Base-by-base conservation (phyloP, 2,329 filamentous ascomycete species). In the Trichoderma atrobrunneum region DNA sequence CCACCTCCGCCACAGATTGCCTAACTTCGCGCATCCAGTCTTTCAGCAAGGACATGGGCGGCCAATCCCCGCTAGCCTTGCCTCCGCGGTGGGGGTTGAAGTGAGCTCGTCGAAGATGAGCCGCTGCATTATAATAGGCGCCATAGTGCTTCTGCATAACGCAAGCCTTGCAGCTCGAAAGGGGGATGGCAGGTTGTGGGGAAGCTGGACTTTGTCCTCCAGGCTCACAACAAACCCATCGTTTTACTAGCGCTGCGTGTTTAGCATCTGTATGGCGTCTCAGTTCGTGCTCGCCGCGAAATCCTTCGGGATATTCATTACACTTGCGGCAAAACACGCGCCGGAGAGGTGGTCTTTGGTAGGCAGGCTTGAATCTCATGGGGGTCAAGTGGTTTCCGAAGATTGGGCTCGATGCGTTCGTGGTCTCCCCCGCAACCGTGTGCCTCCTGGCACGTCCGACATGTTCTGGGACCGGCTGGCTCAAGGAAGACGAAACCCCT, bases 211-310 rank as follows among this genome's bases (percentile, higher is more conserved):
- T 79, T 75, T 61, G 69, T 2, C 54, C 80, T 74, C 84, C 81
- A 30, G 86, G 87, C 74, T 88, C 86, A 34, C 83, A 85, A 78
- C 87, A 89, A 21, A 89, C 84, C 86, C 86, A 89, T 76, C 86
- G 81, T 77, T 86, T 87, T 32, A 88, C 86, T 43, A 87, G 77
- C 11, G 86, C 83, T 4, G 87, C 86, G 75, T 89, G 87, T 73
- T 88, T 88, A 6, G 87, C 87, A 73, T 89, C 87, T 21, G 83
- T 85, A 79, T 95, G 92, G 72, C 92, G 87, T 70, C 91, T 86
- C 63, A 94, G 85, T 80, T 98, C 95, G 80, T 97, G 95, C 71
- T 97, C 94, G 72, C 95, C 95, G 60, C 95, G 91, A 80, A 97
- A 98, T 6, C 95, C 94, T 73, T 94, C 91, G 3, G 92, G 92